phyloP scores from a whole-genome alignment of 2,329 filamentous ascomycete genomes.

The Volutella citrinella region DNA sequence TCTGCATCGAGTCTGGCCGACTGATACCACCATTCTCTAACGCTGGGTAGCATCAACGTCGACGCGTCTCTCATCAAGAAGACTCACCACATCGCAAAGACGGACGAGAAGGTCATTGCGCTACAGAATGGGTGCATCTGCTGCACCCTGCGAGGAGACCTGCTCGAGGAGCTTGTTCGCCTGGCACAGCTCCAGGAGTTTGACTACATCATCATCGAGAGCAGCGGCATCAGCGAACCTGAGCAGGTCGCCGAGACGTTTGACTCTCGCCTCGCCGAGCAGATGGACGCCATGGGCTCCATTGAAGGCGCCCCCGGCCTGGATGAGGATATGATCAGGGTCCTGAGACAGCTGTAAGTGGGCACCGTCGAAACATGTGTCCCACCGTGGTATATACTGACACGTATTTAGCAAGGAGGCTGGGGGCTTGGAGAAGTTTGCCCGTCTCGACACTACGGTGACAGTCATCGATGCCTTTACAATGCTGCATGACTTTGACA shows the following conservation, averaged over 20 bases:
- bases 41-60: slow-evolving; percentile 52
- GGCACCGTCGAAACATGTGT: too few relatives aligned
- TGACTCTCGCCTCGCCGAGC: slow-evolving; percentile 52
- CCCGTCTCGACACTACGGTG: slow-evolving; percentile 66
- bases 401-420: slow-evolving; percentile 39
- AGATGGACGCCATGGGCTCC: slow-evolving; percentile 37
- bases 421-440: slow-evolving; percentile 64
- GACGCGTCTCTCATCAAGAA: slow-evolving; percentile 60
- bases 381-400: slow-evolving; percentile 13
- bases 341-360: slow-evolving; percentile 36
- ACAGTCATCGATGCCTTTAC: slow-evolving; percentile 73
- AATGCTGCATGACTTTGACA: slow-evolving; percentile 70
- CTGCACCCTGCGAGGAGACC: slow-evolving; percentile 68
- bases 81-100: slow-evolving; percentile 53
- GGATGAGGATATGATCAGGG: slow-evolving; percentile 33
- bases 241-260: slow-evolving; percentile 75
- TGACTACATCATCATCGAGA: slow-evolving; percentile 71
- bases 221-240: slow-evolving; percentile 68
- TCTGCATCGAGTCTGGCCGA: background rate
- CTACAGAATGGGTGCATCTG: slow-evolving; percentile 75
- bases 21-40: background rate
- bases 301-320: slow-evolving; percentile 27
- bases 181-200: slow-evolving; percentile 60
- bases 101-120: slow-evolving; percentile 63
- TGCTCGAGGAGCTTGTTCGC: slow-evolving; percentile 66